Conservation (phyloP, 495 filamentous ascomycete genomes). For the Aeminium ludgeri region DNA sequence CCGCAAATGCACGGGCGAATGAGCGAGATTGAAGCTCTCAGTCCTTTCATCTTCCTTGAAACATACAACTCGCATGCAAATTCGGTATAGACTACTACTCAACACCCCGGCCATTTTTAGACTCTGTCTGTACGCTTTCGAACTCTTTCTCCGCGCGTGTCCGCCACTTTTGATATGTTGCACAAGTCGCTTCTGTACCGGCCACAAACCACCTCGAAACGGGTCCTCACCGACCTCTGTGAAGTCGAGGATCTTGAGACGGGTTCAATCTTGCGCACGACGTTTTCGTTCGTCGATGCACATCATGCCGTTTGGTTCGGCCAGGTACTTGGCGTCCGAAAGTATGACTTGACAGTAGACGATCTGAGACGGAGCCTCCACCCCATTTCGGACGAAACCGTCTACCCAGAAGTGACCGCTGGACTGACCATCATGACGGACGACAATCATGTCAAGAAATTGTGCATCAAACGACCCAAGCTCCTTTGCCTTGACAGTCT, state of each 20-base stretch:
- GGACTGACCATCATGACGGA: constrained; percentile 3
- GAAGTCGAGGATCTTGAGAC: constrained; percentile 4
- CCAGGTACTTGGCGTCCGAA: constrained; percentile 2
- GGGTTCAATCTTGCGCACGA: background rate
- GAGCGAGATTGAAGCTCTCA: too few species aligned
- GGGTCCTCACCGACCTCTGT: constrained; percentile 1
- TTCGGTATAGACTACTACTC: too few species aligned
- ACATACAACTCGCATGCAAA: too few species aligned
- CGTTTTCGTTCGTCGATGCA: constrained; percentile 5
- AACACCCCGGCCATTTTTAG: too few species aligned
- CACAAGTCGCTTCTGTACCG: background rate
- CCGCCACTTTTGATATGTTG: background rate
- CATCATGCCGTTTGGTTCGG: constrained; percentile 6
- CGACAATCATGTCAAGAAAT: constrained; percentile 3
- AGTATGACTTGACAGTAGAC: constrained; percentile 7
- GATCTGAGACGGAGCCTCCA: constrained; percentile 1
- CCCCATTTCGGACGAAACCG: constrained; percentile 4
- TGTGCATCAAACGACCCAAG: constrained; percentile 8
- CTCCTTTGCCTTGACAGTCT: constrained; percentile 5
- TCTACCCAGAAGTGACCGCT: constrained; percentile 4
- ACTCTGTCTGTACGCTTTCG: too few species aligned
- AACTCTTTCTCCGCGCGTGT: too few species aligned
- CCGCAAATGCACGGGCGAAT: too few species aligned
- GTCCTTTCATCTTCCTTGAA: too few species aligned
- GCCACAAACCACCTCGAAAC: constrained; percentile 1